phyloP scores from a whole-genome alignment of 78 protist genomes.

The Dictyostelium capitatum region DNA sequence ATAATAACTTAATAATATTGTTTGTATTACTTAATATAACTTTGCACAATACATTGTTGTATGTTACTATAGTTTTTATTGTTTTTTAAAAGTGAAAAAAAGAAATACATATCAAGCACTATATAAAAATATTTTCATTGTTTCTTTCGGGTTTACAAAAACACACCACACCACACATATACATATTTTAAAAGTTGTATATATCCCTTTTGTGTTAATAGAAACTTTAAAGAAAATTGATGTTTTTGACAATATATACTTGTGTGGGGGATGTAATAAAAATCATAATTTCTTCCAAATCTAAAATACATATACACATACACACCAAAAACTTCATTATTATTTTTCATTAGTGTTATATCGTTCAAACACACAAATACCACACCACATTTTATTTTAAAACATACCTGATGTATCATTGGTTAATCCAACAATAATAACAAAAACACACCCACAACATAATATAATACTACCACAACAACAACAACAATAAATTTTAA shows the following conservation, averaged over 20 bases:
- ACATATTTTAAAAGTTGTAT: neutral
- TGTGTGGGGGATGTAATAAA: neutral
- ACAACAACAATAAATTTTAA: neutral
- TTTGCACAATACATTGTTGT: too few species aligned
- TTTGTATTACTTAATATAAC: too few species aligned
- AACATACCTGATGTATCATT: slow-evolving; percentile 9
- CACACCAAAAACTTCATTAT: neutral
- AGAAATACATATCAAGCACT: too few species aligned
- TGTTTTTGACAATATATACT: neutral
- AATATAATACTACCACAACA: neutral
- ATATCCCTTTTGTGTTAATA: neutral
- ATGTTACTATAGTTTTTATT: too few species aligned
- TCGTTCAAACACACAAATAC: neutral
- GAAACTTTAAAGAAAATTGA: neutral
- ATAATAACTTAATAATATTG: too few species aligned
- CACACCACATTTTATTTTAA: too few species aligned
- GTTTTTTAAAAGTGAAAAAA: too few species aligned
- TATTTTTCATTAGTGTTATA: neutral
- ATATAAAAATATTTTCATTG: neutral
- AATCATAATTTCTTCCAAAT: slow-evolving; percentile 17
- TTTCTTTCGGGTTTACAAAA: slow-evolving; percentile 15
- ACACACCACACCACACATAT: too few species aligned
- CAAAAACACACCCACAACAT: too few species aligned
- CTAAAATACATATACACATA: neutral
- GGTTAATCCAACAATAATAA: neutral